Conservation (phyloP, 257 asterid species). For the Thymus quinquecostatus region DNA sequence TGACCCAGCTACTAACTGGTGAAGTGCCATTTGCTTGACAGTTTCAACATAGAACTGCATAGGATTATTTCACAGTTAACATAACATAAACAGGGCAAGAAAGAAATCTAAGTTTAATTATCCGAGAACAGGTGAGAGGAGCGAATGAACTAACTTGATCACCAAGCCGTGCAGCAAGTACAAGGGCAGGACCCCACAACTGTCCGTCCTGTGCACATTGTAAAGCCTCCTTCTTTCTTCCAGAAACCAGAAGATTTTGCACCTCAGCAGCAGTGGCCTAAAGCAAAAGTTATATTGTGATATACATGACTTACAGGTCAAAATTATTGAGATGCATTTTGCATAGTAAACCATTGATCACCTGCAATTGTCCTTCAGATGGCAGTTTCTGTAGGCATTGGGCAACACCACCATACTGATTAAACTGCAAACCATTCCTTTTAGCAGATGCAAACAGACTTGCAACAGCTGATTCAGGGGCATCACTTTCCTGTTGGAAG, state of each 20-base stretch:
- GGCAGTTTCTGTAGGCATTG: conserved; percentile 87
- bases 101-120: conserved; percentile 15
- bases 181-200: conserved; percentile 98
- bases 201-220: conserved; percentile 96
- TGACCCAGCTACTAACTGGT: conserved; percentile 85
- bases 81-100: conserved; percentile 10
- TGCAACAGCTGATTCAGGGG: conserved; percentile 90
- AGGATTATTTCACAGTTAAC: conserved; percentile 13
- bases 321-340: conserved; percentile 3
- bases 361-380: conserved; percentile 89
- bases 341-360: conserved; percentile 34
- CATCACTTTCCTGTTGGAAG: conserved; percentile 69
- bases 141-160: conserved; percentile 58
- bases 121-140: conserved; percentile 15
- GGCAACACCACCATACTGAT: conserved; percentile 59
- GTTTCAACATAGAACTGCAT: conserved; percentile 89
- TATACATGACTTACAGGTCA: conserved; percentile 21
- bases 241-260: conserved; percentile 90
- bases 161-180: conserved; percentile 97
- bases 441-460: conserved; percentile 79
- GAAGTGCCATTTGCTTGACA: conserved; percentile 92
- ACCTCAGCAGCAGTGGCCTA: conserved; percentile 87
- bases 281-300: conserved; percentile 27
- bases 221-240: conserved; percentile 92
- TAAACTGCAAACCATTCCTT: conserved; percentile 49